phyloP scores from a whole-genome alignment of 768 basidiomycete genomes.

The Trichaptum fuscoviolaceum region DNA sequence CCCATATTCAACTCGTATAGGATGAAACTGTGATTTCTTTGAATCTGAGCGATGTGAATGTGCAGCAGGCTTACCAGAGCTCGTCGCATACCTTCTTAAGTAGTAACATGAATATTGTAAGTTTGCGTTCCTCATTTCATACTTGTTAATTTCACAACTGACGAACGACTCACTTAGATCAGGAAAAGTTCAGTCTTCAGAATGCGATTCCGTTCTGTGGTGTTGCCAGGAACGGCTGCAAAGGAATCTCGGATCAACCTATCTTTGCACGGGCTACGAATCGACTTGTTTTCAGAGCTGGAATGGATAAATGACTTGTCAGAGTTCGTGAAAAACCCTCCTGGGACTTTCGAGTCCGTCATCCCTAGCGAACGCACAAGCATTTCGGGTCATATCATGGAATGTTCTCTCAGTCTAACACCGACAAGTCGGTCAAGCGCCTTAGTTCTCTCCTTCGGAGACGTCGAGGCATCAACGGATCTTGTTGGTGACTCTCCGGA shows the following conservation, averaged over 20 bases:
- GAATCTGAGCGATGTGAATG: slow-evolving; percentile 53
- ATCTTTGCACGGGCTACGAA: slow-evolving; percentile 58
- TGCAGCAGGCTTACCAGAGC: slow-evolving; percentile 23
- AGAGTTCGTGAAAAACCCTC: slow-evolving; percentile 73
- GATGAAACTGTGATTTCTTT: slow-evolving; percentile 67
- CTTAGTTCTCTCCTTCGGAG: slow-evolving; percentile 60
- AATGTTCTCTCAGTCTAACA: slow-evolving; percentile 60
- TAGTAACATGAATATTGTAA: neutral
- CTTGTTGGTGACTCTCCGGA: slow-evolving; percentile 63
- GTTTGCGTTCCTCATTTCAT: neutral
- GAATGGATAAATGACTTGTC: slow-evolving; percentile 57
- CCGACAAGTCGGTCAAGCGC: slow-evolving; percentile 59
- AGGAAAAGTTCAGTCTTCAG: neutral
- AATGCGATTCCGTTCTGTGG: slow-evolving; percentile 34
- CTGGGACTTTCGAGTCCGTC: slow-evolving; percentile 93
- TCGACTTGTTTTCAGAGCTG: slow-evolving; percentile 56
- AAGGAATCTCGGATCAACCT: slow-evolving; percentile 77
- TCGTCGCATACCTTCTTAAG: neutral
- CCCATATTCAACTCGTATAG: slow-evolving; percentile 29
- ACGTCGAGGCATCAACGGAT: slow-evolving; percentile 66
- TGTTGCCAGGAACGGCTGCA: slow-evolving; percentile 51
- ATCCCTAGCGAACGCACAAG: slow-evolving; percentile 84
- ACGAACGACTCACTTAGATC: neutral
- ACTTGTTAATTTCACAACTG: neutral
- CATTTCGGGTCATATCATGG: slow-evolving; percentile 56